These are phyloP conservation scores for Acanthamoeba lenticulata DNA, from an alignment of 208 protist genomes.

Conservation along the genomic window DNA sequence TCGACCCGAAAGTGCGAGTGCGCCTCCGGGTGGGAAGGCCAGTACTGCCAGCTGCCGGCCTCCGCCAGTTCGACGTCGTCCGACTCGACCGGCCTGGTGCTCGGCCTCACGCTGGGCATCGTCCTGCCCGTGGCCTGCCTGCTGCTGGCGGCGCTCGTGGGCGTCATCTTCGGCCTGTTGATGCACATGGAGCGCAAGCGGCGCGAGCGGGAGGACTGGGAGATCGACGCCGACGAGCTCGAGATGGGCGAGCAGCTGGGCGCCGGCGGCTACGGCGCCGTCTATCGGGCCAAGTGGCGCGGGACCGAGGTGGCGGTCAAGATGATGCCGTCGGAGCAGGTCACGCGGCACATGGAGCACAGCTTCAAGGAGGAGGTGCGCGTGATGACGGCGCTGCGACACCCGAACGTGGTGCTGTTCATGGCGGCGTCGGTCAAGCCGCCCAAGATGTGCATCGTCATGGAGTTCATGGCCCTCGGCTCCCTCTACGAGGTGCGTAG, in stretches of 20 bases:
- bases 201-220: constrained; percentile 44
- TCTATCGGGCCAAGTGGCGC: constrained; percentile 76
- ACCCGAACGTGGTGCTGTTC: constrained; percentile 56
- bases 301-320: constrained; percentile 79
- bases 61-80: background rate
- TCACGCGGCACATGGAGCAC: constrained; percentile 2
- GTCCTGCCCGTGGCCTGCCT: background rate
- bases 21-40: background rate
- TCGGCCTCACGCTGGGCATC: background rate
- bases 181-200: constrained; percentile 43
- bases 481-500: background rate
- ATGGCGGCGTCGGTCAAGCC: constrained; percentile 21
- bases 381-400: constrained; percentile 9
- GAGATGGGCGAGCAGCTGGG: constrained; percentile 77
- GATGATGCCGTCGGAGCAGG: constrained; percentile 20
- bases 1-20: background rate
- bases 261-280: constrained; percentile 75
- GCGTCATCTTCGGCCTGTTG: background rate
- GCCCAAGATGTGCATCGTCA: constrained; percentile 35
- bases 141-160: background rate
- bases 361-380: constrained; percentile 42
- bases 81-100: background rate
- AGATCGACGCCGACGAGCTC: constrained; percentile 80
- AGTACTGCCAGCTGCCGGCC: background rate
- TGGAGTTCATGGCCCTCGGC: constrained; percentile 44